Conservation (phyloP, 208 protist species). For the Tritrichomonas musculus region DNA sequence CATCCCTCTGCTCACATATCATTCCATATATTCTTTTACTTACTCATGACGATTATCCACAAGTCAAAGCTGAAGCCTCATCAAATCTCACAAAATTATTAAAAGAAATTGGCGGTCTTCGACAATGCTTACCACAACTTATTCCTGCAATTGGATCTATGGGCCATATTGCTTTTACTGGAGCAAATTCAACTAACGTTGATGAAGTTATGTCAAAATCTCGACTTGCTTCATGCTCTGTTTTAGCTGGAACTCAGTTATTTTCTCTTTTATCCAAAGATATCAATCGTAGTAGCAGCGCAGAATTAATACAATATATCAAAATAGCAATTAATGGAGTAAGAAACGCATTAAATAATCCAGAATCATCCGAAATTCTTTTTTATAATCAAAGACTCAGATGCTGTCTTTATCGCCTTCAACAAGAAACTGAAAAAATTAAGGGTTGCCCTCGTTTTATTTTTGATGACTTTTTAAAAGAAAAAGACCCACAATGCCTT, state of each 20-base stretch:
- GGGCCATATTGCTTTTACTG: background rate
- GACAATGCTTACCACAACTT: background rate
- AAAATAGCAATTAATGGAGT: background rate
- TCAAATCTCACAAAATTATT: background rate
- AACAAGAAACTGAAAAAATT: background rate
- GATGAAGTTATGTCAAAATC: background rate
- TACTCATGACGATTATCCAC: background rate
- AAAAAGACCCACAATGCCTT: background rate
- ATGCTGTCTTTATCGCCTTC: background rate
- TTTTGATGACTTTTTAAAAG: background rate
- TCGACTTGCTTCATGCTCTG: background rate
- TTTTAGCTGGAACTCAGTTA: background rate
- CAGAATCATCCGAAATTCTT: background rate
- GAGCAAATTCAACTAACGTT: background rate
- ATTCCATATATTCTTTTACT: background rate
- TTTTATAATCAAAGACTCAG: background rate
- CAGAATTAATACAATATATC: background rate
- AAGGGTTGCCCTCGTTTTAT: background rate
- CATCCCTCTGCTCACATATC: background rate
- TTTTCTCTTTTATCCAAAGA: background rate
- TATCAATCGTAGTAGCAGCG: background rate
- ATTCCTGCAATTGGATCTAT: slow-evolving; percentile 14
- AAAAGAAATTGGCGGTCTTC: background rate
- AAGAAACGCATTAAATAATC: background rate
- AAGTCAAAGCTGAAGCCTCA: background rate